These are phyloP conservation scores for Macrophomina pseudophaseolina DNA, from an alignment of 2,329 filamentous ascomycete genomes.

Conservation along the genomic window DNA sequence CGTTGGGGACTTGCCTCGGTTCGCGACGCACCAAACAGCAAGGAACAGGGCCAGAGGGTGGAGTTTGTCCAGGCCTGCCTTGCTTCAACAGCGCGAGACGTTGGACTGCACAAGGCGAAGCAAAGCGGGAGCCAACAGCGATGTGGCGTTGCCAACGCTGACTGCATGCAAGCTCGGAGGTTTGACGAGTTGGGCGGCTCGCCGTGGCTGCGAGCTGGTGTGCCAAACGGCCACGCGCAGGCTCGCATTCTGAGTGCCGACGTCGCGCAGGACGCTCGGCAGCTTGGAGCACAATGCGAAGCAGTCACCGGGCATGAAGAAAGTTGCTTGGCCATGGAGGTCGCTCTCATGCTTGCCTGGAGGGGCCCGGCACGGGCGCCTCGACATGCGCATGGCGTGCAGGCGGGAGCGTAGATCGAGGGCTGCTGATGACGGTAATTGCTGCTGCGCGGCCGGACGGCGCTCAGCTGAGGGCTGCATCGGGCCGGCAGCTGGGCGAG, in stretches of 20 bases:
- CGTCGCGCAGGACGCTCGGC: background rate
- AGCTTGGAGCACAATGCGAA: background rate
- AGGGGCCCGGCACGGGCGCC: background rate
- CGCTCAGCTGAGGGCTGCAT: constrained; percentile 1
- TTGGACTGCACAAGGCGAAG: background rate
- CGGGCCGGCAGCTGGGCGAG: background rate
- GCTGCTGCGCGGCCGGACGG: background rate
- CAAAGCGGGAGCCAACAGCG: constrained; percentile 1
- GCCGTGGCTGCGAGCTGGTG: too few species aligned
- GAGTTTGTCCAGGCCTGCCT: background rate
- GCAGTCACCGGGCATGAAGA: background rate
- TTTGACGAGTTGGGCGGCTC: background rate
- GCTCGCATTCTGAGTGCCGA: background rate
- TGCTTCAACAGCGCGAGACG: background rate
- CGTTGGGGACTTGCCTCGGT: constrained; percentile 2
- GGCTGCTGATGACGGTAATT: background rate
- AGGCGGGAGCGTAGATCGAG: constrained; percentile 1
- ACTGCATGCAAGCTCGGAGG: constrained; percentile 12
- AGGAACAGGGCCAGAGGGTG: background rate
- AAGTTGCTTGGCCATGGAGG: constrained; percentile 2
- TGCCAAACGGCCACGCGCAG: too few species aligned
- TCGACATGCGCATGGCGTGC: background rate
- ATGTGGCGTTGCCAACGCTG: constrained; percentile 20
- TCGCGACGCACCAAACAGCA: background rate
- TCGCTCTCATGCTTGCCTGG: background rate